phyloP scores from a whole-genome alignment of 2,329 filamentous ascomycete genomes.

The Pleurostoma richardsiae region DNA sequence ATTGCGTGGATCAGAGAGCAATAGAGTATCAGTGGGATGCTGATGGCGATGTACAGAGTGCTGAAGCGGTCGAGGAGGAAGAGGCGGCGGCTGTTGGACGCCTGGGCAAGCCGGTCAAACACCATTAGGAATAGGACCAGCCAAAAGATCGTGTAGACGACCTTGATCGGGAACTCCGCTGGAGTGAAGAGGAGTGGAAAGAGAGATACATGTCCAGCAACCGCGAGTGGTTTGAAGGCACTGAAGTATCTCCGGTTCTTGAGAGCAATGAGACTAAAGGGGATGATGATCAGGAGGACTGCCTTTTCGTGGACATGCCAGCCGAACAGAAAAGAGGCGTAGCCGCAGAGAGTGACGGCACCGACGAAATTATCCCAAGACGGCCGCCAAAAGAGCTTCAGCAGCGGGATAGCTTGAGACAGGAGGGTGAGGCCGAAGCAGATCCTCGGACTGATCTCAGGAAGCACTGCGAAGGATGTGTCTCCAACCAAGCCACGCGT shows the following conservation, averaged over 20 bases:
- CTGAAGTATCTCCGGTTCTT: conserved; percentile 86
- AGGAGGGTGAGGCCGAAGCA: conserved; percentile 81
- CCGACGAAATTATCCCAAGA: conserved; percentile 89
- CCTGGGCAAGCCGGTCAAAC: conserved; percentile 84
- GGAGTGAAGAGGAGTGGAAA: conserved; percentile 92
- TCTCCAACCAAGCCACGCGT: conserved; percentile 92
- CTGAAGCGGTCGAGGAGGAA: conserved; percentile 91
- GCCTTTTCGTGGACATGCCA: conserved; percentile 99
- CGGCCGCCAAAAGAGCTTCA: conserved; percentile 76
- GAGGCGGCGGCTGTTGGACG: conserved; percentile 71
- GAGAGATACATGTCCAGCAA: conserved; percentile 90
- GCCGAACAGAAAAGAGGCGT: conserved; percentile 93
- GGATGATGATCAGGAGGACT: conserved; percentile 87
- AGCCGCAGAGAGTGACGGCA: conserved; percentile 86
- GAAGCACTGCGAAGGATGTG: conserved; percentile 87
- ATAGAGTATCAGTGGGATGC: conserved; percentile 85
- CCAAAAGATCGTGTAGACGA: conserved; percentile 89
- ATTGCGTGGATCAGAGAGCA: conserved; percentile 78
- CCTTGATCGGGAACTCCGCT: conserved; percentile 91
- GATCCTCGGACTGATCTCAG: conserved; percentile 71
- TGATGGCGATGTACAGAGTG: conserved; percentile 81
- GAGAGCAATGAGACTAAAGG: conserved; percentile 88
- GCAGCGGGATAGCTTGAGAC: conserved; percentile 73
- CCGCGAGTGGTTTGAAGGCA: conserved; percentile 85
- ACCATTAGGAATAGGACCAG: conserved; percentile 77